These are phyloP conservation scores for Podila clonocystis DNA, from an alignment of 192 early-diverging fungal genomes.

Conservation along the genomic window DNA sequence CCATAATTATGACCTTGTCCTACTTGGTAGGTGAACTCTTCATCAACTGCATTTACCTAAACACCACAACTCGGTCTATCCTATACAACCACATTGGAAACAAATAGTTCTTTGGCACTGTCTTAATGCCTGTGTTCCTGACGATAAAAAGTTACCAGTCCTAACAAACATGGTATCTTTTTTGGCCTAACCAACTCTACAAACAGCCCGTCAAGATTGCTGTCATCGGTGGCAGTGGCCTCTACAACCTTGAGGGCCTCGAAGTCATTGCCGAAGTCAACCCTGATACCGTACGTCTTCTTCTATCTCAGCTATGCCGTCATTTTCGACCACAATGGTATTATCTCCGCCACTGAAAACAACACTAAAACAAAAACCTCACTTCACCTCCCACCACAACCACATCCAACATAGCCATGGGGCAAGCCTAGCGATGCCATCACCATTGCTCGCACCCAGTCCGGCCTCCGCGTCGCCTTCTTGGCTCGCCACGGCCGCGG, in stretches of 20 bases:
- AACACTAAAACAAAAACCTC: slow-evolving; percentile 1
- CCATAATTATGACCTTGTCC: too few relatives aligned
- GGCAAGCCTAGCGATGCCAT: slow-evolving; percentile 91
- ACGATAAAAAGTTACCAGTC: neutral
- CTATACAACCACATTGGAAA: too few relatives aligned
- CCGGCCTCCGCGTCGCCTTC: slow-evolving; percentile 90
- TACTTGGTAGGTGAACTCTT: too few relatives aligned
- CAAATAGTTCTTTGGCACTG: too few relatives aligned
- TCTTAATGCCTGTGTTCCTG: too few relatives aligned
- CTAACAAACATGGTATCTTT: neutral
- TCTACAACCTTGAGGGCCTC: slow-evolving; percentile 88
- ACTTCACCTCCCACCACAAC: slow-evolving; percentile 4
- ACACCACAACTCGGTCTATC: too few relatives aligned
- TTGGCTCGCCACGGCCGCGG: slow-evolving; percentile 94
- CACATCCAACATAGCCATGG: slow-evolving; percentile 69
- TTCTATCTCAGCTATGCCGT: neutral
- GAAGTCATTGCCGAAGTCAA: slow-evolving; percentile 83
- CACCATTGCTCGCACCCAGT: slow-evolving; percentile 75
- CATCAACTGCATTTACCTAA: too few relatives aligned
- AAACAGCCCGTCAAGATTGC: slow-evolving; percentile 75
- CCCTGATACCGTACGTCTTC: slow-evolving; percentile 76
- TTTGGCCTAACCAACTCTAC: neutral
- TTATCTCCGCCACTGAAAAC: neutral
- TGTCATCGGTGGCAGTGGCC: slow-evolving; percentile 95
- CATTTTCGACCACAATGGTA: neutral